Evolutionary conservation across 805 yeast species (phyloP), one percentile per base, ranked within the genome.

Genomic region (Suhomyces vadensis): DNA sequence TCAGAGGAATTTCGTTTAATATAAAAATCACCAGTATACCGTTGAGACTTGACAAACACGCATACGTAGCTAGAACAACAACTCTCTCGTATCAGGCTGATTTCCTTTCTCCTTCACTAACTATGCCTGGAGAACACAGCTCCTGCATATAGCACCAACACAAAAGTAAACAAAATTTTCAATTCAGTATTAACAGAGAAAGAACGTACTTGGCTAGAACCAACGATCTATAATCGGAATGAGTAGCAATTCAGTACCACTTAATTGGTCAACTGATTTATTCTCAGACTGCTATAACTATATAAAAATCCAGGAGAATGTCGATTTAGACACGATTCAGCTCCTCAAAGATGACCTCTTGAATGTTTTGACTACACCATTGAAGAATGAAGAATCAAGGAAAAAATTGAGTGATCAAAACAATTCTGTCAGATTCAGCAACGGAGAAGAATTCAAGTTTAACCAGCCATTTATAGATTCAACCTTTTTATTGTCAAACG

Each of bases 391-490:
- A 13, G 23, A 65, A 5, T 75, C 82, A 37, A 70, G 84, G 55
- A 64, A 69, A 16, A 56, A 57, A 39, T 55, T 83, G 31, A 78
- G 80, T 25, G 49, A 60, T 57, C 52, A 54, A 48, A 46, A 43
- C 24, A 50, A 45, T 17, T 46, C 71, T 6, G 46, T 61, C 57
- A 78, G 79, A 3, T 68, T 90, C 24, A 65, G 73, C 14, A 82
- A 75, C 54, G 83, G 83, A 19, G 76, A 74, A 14, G 78, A 78
- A 37, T 83, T 77, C 53, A 77, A 77, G 47, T 62, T 91, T 24
- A 88, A 86, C 56, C 70, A 78, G 37, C 78, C 79, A 29, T 91
- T 89, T 53, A 71, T 85, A 31, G 73, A 80, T 41, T 71, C 77
- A 3, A 76, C 89, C 0, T 69, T 81, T 4, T 81, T 81, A 29